Evolutionary conservation across 495 filamentous ascomycete genomes (phyloP).

Genomic region (Evernia prunastri): DNA sequence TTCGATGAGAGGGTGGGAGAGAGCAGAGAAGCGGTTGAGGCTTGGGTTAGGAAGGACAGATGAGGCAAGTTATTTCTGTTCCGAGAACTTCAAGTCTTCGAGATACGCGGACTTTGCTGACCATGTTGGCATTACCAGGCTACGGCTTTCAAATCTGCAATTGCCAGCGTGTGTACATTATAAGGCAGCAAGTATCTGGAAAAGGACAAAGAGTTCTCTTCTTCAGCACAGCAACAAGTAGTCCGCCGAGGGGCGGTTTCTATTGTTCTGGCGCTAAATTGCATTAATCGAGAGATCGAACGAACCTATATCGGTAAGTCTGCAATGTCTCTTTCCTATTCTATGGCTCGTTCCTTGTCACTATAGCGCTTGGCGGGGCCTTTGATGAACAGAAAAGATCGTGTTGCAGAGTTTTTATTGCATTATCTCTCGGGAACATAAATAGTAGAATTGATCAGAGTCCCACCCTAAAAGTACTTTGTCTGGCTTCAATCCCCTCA

Average conservation of each 20-base stretch:
- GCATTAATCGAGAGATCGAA: background rate
- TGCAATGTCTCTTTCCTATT: background rate
- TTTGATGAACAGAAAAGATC: too few species aligned
- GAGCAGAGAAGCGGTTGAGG: slow-evolving; percentile 68
- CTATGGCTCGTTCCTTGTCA: background rate
- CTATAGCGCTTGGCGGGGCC: background rate
- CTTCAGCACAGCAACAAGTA: background rate
- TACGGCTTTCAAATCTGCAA: background rate
- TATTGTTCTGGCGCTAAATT: background rate
- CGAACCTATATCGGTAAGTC: background rate
- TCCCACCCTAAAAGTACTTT: background rate
- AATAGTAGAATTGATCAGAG: background rate
- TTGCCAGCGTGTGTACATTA: background rate
- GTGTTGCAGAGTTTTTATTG: background rate
- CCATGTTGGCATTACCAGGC: background rate
- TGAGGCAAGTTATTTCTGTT: slow-evolving; percentile 24
- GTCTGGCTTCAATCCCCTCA: background rate
- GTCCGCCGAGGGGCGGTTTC: background rate
- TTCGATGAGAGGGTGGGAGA: slow-evolving; percentile 71
- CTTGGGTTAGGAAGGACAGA: slow-evolving; percentile 84
- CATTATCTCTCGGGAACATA: background rate
- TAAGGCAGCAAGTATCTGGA: background rate
- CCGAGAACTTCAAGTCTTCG: background rate
- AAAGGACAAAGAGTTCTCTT: background rate
- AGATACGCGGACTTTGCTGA: background rate